phyloP scores from a whole-genome alignment of 768 basidiomycete species.

The Gloeophyllum trabeum region DNA sequence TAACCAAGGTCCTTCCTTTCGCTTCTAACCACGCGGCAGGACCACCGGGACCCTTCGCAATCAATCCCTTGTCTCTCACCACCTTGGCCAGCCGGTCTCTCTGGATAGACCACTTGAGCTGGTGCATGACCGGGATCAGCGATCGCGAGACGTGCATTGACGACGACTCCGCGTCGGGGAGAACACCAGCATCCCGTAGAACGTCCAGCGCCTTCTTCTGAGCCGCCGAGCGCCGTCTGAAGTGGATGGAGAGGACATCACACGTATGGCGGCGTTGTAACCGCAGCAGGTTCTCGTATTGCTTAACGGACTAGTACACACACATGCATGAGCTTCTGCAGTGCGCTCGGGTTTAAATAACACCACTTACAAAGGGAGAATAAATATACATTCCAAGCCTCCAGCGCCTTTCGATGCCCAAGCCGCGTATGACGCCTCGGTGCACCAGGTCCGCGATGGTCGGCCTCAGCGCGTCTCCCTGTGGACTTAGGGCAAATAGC shows the following conservation, averaged over 20 bases:
- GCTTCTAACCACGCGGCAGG: conserved; percentile 48
- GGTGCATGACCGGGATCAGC: conserved; percentile 51
- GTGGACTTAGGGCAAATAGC: conserved; percentile 46
- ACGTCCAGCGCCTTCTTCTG: conserved; percentile 23
- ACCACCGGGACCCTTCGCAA: conserved; percentile 21
- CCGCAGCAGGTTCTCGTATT: conserved; percentile 48
- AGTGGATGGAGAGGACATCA: conserved; percentile 38
- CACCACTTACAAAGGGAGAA: conserved; percentile 39
- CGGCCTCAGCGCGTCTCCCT: conserved; percentile 48
- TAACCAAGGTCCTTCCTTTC: conserved; percentile 34
- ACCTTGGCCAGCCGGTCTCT: conserved; percentile 48
- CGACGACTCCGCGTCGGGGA: conserved; percentile 56
- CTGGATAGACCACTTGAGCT: conserved; percentile 63
- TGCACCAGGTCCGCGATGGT: conserved; percentile 58
- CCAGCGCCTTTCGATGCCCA: conserved; percentile 56
- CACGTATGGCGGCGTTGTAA: conserved; percentile 45
- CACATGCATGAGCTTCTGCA: conserved; percentile 4
- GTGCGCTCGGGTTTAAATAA: conserved; percentile 2
- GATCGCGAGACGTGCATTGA: conserved; percentile 43
- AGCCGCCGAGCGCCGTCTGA: conserved; percentile 33
- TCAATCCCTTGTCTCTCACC: conserved; percentile 32
- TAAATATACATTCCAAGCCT: conserved; percentile 56
- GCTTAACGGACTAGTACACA: conserved; percentile 41
- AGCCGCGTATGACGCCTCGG: conserved; percentile 57
- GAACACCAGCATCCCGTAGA: conserved; percentile 38